phyloP scores from a whole-genome alignment of 352 stramenopile species.

The Globisporangium lucens region DNA sequence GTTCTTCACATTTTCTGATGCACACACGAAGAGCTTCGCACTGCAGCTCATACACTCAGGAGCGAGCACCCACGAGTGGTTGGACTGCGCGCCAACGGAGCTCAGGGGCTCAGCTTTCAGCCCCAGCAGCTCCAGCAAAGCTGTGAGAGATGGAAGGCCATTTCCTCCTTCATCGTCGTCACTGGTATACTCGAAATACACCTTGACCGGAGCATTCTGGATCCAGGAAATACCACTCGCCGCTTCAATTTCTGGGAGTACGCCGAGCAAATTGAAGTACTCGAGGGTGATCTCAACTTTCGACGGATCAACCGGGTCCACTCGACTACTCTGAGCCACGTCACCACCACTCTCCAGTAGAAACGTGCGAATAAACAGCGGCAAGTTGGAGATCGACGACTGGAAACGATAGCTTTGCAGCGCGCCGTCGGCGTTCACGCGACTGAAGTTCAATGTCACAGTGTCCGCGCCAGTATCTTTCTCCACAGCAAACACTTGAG shows the following conservation, averaged over 20 bases:
- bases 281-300: conserved; percentile 10
- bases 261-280: conserved; percentile 11
- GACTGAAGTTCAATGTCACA: conserved; percentile 5
- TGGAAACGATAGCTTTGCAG: conserved; percentile 14
- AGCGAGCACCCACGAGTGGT: conserved; percentile 16
- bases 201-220: conserved; percentile 3
- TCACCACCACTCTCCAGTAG: conserved; percentile 23
- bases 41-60: conserved; percentile 20
- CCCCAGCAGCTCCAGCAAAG: conserved; percentile 5
- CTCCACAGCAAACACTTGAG: conserved; percentile 11
- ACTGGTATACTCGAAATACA: conserved; percentile 16
- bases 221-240: neutral
- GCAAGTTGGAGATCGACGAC: conserved; percentile 3
- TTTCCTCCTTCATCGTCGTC: neutral
- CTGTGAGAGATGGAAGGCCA: neutral
- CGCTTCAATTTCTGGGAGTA: conserved; percentile 9
- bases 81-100: conserved; percentile 3
- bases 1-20: conserved; percentile 4
- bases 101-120: conserved; percentile 5
- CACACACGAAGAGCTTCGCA: conserved; percentile 12
- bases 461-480: neutral
- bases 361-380: conserved; percentile 22
- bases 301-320: neutral
- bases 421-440: neutral
- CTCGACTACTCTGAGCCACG: conserved; percentile 11